Base-by-base conservation (phyloP, 495 filamentous ascomycete species). In the Talaromyces borbonicus region DNA sequence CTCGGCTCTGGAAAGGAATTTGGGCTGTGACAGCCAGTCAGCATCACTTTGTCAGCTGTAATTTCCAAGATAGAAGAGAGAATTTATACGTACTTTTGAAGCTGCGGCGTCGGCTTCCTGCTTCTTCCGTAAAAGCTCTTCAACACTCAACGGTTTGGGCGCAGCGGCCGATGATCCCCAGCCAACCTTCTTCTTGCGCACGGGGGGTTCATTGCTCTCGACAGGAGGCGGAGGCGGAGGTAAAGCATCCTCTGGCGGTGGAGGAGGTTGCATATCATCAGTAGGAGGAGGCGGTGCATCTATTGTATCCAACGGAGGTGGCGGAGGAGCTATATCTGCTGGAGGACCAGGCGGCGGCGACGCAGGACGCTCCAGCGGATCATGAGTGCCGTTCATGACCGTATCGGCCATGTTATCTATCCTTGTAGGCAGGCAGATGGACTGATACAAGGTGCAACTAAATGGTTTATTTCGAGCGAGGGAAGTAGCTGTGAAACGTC, bases 1-100 rank as follows among this genome's bases (percentile, higher is more conserved):
- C 60, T 96, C 75, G 26, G 84, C 84, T 71, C 90, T 95, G 2
- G 87, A 83, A 8, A 98, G 66, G 60, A 95, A 98, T 68, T 90
- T 90, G 3, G 93, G 93, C 78, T 94, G 57, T 26, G 57, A n/a
- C 44, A 15, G 44, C n/a, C n/a, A n/a, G n/a, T n/a, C n/a, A 31
- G 54, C 48, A 54, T 50, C 25, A 51, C 40, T 32, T 49, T 25
- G 50, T 64, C 42, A 62, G 55, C 23, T 8, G 11, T n/a, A 3
- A 8, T 14, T 7, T 25, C 6, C 2, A n/a, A 3, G 8, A 15
- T 8, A 43, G 12, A 1, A 3, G 2, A 15, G n/a, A 3, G 9
- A 12, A n/a, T 54, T 38, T 52, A 46, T 50, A 54, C 61, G 57
- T 73, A 84, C 81, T 67, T 85, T 85, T 31, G 82, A 73, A 43